Evolutionary conservation across 352 stramenopile genomes (phyloP), one percentile per base, ranked within the genome.

Genomic region (Phytophthora multivora): DNA sequence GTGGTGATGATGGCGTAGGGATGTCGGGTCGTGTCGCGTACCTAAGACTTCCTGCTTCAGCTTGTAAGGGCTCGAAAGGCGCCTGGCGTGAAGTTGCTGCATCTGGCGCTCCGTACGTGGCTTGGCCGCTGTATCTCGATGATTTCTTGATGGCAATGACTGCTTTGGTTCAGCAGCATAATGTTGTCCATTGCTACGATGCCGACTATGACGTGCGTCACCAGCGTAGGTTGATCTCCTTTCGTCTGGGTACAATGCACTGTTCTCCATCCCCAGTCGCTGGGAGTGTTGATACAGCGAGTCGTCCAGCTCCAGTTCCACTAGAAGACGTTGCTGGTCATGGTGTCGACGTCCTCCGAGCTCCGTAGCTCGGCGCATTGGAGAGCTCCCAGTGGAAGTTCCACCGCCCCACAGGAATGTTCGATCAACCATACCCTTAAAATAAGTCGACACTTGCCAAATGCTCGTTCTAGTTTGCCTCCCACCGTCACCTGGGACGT

Each of bases 301-400:
- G 47, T 88, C 81, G 51, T 89, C 74, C 15, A 89, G 69, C 50
- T 91, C 82, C 18, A 91, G 56, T 55, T 91, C 82, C 4, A 91
- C 78, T 51, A 91, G 63, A 31, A 91, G 70, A 42, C 67, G 69
- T 2, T 75, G 77, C 39, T 84, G 72, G 25, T 79, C 71, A 26
- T 57, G 51, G 57, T 23, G 71, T 66, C 41, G 77, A 16, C 61
- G 60, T 28, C 49, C 61, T 38, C 48, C 18, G n/a, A 36, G 28
- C n/a, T 66, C 58, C 16, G 28, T 60, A 28, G 59, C 42, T 53
- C 49, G 33, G 30, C 51, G 54, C 25, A 33, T 39, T 6, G 13
- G 4, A 4, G 50, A 19, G 11, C 30, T 59, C 21, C 21, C 21
- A 23, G 21, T 23, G 21, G 21, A 23, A 23, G 21, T 23, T 46